Percentiles rank a stretch among this genome's conserved stretches.
Conservation (phyloP, 179 eudicot genomes). For the Beta macrorhiza region DNA sequence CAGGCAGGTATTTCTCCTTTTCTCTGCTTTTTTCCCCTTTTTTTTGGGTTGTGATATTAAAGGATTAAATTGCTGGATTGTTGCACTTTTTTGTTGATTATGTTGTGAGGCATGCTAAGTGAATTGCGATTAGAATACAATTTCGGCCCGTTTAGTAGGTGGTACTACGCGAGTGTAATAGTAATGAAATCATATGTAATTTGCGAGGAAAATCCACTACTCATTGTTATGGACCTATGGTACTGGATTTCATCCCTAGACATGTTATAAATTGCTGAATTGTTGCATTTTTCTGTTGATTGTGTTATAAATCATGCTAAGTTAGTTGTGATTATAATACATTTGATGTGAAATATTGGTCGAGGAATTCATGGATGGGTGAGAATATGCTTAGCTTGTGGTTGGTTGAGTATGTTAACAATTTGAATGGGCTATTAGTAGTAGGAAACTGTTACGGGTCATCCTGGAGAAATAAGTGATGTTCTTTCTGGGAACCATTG, state of each 20-base stretch:
- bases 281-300: no score
- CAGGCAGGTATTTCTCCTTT: slow-evolving; percentile 57
- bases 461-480: background rate
- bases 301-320: background rate
- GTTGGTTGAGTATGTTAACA: background rate
- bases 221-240: no score
- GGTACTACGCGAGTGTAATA: no score
- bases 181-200: no score
- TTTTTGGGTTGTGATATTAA: background rate
- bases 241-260: no score
- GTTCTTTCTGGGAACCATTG: background rate
- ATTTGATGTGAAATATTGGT: background rate
- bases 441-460: background rate
- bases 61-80: background rate
- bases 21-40: background rate
- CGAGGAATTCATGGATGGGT: background rate
- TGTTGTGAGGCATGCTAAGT: background rate
- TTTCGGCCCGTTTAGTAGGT: no score
- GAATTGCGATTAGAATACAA: background rate
- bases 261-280: no score
- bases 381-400: background rate
- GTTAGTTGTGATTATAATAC: background rate
- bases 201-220: no score
- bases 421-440: background rate
- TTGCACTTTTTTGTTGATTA: background rate